phyloP scores from a whole-genome alignment of 495 filamentous ascomycete species.

The Hypoxylon fuscum region DNA sequence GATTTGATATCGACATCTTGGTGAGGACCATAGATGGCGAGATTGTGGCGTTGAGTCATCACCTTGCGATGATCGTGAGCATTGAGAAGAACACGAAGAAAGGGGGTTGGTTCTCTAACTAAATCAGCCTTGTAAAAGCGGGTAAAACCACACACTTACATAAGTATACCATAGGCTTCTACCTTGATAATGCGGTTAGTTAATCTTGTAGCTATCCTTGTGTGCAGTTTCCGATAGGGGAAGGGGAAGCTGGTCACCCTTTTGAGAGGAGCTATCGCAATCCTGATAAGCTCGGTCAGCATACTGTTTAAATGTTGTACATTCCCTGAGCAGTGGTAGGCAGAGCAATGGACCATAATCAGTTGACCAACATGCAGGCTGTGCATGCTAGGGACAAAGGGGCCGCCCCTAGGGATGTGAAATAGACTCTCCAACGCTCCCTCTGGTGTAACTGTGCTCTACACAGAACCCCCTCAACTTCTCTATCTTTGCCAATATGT shows the following conservation, averaged over 20 bases:
- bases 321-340: too few relatives aligned
- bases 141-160: too few relatives aligned
- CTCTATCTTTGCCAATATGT: background rate
- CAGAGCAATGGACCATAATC: too few relatives aligned
- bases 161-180: too few relatives aligned
- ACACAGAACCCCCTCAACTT: background rate
- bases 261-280: too few relatives aligned
- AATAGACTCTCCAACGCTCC: background rate
- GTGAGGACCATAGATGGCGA: constrained; percentile 64
- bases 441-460: background rate
- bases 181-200: too few relatives aligned
- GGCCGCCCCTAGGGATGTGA: background rate
- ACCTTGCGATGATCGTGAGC: constrained; percentile 66
- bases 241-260: too few relatives aligned
- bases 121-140: background rate
- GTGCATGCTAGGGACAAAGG: background rate
- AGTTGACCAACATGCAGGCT: background rate
- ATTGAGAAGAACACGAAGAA: constrained; percentile 40
- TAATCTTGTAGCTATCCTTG: too few relatives aligned
- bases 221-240: too few relatives aligned
- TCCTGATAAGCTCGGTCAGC: too few relatives aligned
- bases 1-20: constrained; percentile 72
- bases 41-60: constrained; percentile 67
- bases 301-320: too few relatives aligned
- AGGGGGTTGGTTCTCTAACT: background rate